Evolutionary conservation across 2,329 filamentous ascomycete species (phyloP).

Genomic region (Venturia asperata): DNA sequence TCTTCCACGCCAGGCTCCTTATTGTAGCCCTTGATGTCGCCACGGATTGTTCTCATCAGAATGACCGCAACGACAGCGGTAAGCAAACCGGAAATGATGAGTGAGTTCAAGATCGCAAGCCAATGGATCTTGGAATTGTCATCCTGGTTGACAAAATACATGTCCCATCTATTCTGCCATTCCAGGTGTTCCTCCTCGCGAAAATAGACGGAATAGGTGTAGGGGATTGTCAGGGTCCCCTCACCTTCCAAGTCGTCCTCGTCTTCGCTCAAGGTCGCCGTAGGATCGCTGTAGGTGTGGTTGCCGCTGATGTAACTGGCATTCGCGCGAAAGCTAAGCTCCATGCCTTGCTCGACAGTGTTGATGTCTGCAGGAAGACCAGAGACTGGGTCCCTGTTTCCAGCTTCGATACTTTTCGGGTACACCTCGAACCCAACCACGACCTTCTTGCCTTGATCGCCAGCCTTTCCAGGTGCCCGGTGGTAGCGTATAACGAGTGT

Average conservation of each 20-base stretch:
- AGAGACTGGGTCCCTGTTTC: conserved; percentile 48
- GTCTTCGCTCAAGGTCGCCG: conserved; percentile 38
- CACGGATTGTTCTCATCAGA: conserved; percentile 66
- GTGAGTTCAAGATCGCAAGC: conserved; percentile 80
- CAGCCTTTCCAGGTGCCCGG: conserved; percentile 60
- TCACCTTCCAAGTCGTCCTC: conserved; percentile 47
- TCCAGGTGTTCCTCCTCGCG: conserved; percentile 73
- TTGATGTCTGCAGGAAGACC: conserved; percentile 65
- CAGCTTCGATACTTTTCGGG: conserved; percentile 67
- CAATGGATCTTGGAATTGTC: conserved; percentile 77
- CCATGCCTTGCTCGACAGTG: conserved; percentile 56
- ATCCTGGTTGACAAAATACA: conserved; percentile 83
- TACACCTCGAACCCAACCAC: conserved; percentile 88
- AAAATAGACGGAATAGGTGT: conserved; percentile 87
- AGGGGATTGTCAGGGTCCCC: conserved; percentile 59
- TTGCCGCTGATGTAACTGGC: conserved; percentile 46
- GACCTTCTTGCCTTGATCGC: conserved; percentile 65
- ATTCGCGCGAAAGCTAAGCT: conserved; percentile 61
- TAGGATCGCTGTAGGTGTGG: conserved; percentile 48
- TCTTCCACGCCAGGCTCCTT: conserved; percentile 61
- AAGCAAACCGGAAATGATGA: conserved; percentile 73
- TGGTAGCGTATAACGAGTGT: conserved; percentile 77
- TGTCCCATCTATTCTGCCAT: conserved; percentile 79
- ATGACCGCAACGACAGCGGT: conserved; percentile 77
- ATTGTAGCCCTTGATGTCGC: conserved; percentile 65